These are phyloP conservation scores for Boletus sp. DNA, from an alignment of 768 basidiomycete genomes.

Conservation along the genomic window DNA sequence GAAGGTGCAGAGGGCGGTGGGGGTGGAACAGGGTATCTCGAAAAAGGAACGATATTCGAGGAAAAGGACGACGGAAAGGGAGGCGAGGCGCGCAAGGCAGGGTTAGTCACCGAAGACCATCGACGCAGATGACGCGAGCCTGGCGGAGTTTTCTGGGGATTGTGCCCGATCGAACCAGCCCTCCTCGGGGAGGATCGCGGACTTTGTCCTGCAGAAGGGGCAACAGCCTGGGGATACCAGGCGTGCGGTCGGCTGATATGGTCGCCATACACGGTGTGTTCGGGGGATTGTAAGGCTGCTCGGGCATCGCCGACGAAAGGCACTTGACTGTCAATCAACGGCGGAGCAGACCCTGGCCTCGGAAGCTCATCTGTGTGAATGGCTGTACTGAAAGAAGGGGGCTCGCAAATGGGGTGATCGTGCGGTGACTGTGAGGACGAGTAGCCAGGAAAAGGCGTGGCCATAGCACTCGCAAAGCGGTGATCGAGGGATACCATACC, in stretches of 20 bases:
- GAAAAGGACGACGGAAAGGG: constrained; percentile 14
- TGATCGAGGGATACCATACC: constrained; percentile 24
- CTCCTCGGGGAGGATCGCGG: constrained; percentile 32
- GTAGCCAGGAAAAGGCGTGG: constrained; percentile 32
- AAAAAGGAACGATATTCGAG: constrained; percentile 13
- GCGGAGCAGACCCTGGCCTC: constrained; percentile 29
- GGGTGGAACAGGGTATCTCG: constrained; percentile 13
- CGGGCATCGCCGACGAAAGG: constrained; percentile 27
- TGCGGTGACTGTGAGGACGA: constrained; percentile 29
- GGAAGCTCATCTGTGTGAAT: constrained; percentile 19
- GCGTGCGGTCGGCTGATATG: constrained; percentile 15
- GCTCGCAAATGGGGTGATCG: constrained; percentile 24
- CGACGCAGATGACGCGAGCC: constrained; percentile 29
- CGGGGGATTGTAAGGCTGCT: constrained; percentile 18
- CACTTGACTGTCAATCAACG: constrained; percentile 28
- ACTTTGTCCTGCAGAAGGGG: constrained; percentile 24
- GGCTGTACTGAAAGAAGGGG: constrained; percentile 29
- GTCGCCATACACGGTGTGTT: constrained; percentile 15
- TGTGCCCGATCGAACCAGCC: constrained; percentile 32
- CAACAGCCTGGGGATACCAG: constrained; percentile 20
- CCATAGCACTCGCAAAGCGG: constrained; percentile 16
- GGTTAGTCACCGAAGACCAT: constrained; percentile 31
- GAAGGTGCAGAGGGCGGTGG: not conserved
- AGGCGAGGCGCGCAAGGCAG: constrained; percentile 23
- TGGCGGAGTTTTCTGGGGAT: constrained; percentile 27